phyloP scores from a whole-genome alignment of 2,329 filamentous ascomycete species.

The Colletotrichum caudatum region DNA sequence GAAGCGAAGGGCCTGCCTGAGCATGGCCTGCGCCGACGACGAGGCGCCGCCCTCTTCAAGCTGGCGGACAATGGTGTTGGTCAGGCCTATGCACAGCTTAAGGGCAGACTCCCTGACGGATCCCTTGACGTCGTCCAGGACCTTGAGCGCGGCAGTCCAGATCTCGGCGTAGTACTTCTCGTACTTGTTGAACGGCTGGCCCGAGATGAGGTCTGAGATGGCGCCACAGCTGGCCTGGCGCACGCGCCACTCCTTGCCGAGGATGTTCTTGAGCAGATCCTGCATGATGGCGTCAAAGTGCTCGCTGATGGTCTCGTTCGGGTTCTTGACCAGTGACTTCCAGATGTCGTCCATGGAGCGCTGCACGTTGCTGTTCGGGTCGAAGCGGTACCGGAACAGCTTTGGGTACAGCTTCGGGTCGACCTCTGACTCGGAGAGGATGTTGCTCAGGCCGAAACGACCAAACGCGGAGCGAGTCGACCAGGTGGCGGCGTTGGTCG shows the following conservation, averaged over 20 bases:
- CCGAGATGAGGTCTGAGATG: constrained; percentile 87
- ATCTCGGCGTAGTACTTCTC: constrained; percentile 87
- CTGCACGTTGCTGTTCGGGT: constrained; percentile 93
- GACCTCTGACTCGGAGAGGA: constrained; percentile 87
- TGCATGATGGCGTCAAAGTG: constrained; percentile 92
- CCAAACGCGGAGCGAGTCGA: constrained; percentile 97
- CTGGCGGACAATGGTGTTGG: constrained; percentile 85
- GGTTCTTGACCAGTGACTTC: constrained; percentile 94
- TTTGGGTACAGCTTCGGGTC: constrained; percentile 97
- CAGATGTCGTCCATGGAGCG: constrained; percentile 98
- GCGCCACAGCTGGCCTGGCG: constrained; percentile 93
- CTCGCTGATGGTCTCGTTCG: constrained; percentile 78
- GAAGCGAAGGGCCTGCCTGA: constrained; percentile 90
- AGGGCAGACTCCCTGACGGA: constrained; percentile 86
- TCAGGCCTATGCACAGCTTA: constrained; percentile 84
- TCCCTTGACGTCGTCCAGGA: constrained; percentile 95
- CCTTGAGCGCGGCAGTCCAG: constrained; percentile 87
- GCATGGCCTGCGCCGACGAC: constrained; percentile 80
- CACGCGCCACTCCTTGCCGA: constrained; percentile 93
- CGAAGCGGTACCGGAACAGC: constrained; percentile 92
- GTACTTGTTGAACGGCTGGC: constrained; percentile 80
- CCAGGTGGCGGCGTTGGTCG: constrained; percentile 96
- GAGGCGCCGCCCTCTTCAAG: constrained; percentile 81
- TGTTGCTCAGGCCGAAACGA: constrained; percentile 89
- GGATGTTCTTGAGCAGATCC: constrained; percentile 85